phyloP scores from a whole-genome alignment of 148 eudicot species.

The Chenopodium formosanum region DNA sequence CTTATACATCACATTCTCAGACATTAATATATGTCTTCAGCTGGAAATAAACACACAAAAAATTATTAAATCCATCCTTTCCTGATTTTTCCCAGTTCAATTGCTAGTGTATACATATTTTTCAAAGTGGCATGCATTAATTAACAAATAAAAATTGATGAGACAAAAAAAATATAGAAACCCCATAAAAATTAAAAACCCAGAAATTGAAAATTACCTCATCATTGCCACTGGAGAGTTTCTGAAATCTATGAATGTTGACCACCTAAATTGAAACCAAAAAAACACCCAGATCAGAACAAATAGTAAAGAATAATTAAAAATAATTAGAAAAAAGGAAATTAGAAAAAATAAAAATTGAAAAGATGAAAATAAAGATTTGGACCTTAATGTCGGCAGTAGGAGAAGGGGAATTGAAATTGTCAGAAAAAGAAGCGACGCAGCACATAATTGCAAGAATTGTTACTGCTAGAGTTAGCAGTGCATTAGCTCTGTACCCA shows the following conservation, averaged over 20 bases:
- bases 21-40: not conserved
- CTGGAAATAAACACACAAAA: not conserved
- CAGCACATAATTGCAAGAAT: conserved; percentile 79
- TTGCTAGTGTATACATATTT: not conserved
- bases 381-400: conserved; percentile 57
- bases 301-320: not conserved
- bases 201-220: conserved; percentile 52
- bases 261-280: conserved; percentile 46
- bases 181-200: conserved; percentile 8
- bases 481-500: conserved; percentile 80
- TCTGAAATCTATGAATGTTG: conserved; percentile 78
- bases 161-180: not conserved
- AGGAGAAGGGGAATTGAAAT: conserved; percentile 65
- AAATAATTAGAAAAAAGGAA: too few relatives aligned
- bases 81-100: not conserved
- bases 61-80: not conserved
- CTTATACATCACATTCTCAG: not conserved
- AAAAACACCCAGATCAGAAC: conserved; percentile 21
- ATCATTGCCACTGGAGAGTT: conserved; percentile 71
- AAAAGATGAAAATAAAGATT: not conserved
- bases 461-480: conserved; percentile 69
- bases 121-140: not conserved
- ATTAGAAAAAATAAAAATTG: not conserved
- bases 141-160: too few relatives aligned
- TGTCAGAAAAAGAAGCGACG: conserved; percentile 84